Evolutionary conservation across 306 rosid genomes (phyloP), one percentile per base, ranked within the genome.

Genomic region (Parietaria judaica): DNA sequence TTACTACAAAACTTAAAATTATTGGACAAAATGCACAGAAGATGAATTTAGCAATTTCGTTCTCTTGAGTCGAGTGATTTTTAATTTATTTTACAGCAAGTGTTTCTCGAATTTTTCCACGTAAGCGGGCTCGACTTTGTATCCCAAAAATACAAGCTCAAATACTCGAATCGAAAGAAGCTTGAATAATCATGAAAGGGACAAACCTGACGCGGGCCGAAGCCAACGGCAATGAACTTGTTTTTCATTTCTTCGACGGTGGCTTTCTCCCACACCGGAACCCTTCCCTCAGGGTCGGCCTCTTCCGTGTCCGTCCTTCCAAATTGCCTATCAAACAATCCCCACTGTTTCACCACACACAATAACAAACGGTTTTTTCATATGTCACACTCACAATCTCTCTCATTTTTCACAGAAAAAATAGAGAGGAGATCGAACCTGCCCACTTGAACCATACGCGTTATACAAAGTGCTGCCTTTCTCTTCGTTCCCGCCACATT

Each of bases 401-500:
- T 23, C 31, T 23, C 31, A 23, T 23, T 23, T 23, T 23, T 23
- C 31, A 23, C 31, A 2, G 31, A 23, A 23, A 23, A 23, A 23
- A 23, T 23, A 23, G 31, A 23, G 45, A 41, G 45, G 45, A 41
- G 45, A 23, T 23, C 45, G 9, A 41, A 92, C 98, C 98, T 92
- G 98, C 39, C 98, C 96, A 54, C 34, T 82, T 72, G 98, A 92
- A 74, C 98, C 98, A 64, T 84, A 92, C n/a, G 96, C 96, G 49
- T 66, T 73, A 75, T 88, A 92, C 34, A 92, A 54, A 37, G 79
- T 67, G 54, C 10, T 82, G 49, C 98, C 98, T 76, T 92, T 92
- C 75, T 92, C 94, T 72, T 36, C 96, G 58, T 92, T 92, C 68
- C 98, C 96, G 66, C 98, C 98, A 41, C 88, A 82, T 74, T 92